Base-by-base conservation (phyloP, 768 basidiomycete species). In the Termitomyces bulborhizus region DNA sequence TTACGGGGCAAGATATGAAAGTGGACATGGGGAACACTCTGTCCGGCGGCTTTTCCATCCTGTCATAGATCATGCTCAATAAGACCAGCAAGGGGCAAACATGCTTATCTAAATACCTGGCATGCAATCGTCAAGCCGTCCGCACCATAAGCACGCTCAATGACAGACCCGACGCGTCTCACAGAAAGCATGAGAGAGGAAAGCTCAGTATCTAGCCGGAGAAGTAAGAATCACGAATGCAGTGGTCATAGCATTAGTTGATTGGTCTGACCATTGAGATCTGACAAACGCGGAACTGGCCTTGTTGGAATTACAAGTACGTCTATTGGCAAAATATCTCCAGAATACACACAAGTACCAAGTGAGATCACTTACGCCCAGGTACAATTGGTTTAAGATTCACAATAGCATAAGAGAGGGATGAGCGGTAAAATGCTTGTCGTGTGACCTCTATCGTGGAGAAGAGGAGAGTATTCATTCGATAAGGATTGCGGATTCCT, bases 371-470 rank as follows among this genome's bases (percentile, higher is more conserved):
- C 91, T 72, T 69, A 98, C 96, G 94, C 46, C 94, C 94, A 40
- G 93, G 93, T 8, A 95, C 84, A 60, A 97, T 85, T 1, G 95
- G 96, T 63, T 93, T 97, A 57, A 97, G 82, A 67, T 98, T 98
- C 45, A 98, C 95, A 58, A 97, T 87, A 1, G 90, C 96, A 68
- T 81, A 89, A 0, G 88, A 83, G 12, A 88, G 76, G 1, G 81
- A 61, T 3, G 83, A 79, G 26, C 82, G 78, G 63, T 88, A 86
- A 69, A 95, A 92, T 0, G 76, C 82, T 65, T 92, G 90, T 41
- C 78, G 76, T 5, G 87, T 83, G 9, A 92, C 89, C 59, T 91
- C 89, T 51, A 91, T 83, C 1, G 86, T 84, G 8, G 89, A 88
- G 72, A 92, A 92, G 49, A 91, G 67, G 29, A 90, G 63, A 26